phyloP scores from a whole-genome alignment of 2,329 filamentous ascomycete genomes.

The Cercospora sesami region DNA sequence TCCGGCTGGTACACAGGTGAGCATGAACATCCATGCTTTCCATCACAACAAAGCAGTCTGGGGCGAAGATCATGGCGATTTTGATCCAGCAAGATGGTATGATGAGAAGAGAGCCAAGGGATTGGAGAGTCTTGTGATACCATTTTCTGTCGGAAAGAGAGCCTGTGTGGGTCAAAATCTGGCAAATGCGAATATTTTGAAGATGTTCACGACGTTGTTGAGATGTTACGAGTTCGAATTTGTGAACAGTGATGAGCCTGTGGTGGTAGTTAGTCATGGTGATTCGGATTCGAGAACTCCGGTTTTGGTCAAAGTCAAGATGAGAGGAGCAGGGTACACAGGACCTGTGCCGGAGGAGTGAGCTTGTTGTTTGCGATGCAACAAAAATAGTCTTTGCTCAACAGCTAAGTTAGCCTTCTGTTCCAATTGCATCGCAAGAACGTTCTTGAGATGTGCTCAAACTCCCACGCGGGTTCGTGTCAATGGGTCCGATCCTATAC shows the following conservation, averaged over 20 bases:
- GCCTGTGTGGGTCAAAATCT: constrained; percentile 13
- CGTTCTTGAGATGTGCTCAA: background rate
- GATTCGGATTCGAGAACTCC: constrained; percentile 3
- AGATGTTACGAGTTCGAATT: constrained; percentile 6
- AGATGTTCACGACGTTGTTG: constrained; percentile 8
- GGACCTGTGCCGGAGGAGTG: background rate
- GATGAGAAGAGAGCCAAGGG: constrained; percentile 8
- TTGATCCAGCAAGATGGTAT: constrained; percentile 13
- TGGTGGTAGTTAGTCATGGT: background rate
- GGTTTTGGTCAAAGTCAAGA: constrained; percentile 5
- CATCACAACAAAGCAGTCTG: constrained; percentile 12
- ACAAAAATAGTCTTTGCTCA: background rate
- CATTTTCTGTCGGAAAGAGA: constrained; percentile 7
- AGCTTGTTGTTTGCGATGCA: background rate
- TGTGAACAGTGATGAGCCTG: constrained; percentile 9
- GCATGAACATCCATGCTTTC: constrained; percentile 4
- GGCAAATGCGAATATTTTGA: constrained; percentile 11
- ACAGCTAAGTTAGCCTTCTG: background rate
- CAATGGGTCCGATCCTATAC: background rate
- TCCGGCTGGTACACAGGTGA: constrained; percentile 9
- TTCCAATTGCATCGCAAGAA: background rate
- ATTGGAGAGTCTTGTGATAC: constrained; percentile 5
- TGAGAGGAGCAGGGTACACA: background rate
- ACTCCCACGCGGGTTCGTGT: background rate
- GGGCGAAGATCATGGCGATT: constrained; percentile 6